These are phyloP conservation scores for Apiospora marii DNA, from an alignment of 2,329 filamentous ascomycete species.

Conservation along the genomic window DNA sequence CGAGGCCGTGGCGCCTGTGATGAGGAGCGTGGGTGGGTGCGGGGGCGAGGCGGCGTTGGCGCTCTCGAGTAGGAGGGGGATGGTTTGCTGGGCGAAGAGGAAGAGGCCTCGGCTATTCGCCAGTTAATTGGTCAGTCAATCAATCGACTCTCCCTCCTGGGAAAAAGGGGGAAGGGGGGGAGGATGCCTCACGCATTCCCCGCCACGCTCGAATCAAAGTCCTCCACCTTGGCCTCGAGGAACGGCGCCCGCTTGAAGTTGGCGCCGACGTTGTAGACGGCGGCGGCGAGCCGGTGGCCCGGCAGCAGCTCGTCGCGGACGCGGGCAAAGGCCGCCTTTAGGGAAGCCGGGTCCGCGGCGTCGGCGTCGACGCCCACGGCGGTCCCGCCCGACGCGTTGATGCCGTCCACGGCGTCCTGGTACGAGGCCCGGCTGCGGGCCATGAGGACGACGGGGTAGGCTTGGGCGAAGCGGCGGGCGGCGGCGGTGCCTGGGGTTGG, in stretches of 20 bases:
- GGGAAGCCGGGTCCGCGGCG: slow-evolving; percentile 54
- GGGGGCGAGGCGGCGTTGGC: slow-evolving; percentile 51
- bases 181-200: slow-evolving; percentile 56
- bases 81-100: slow-evolving; percentile 69
- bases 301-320: slow-evolving; percentile 65
- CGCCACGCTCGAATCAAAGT: slow-evolving; percentile 56
- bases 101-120: slow-evolving; percentile 66
- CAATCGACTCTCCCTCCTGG: not conserved
- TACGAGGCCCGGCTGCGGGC: slow-evolving; percentile 73
- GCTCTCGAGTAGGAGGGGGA: slow-evolving; percentile 71
- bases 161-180: not conserved
- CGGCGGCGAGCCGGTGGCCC: slow-evolving; percentile 64
- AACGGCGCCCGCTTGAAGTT: slow-evolving; percentile 63
- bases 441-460: slow-evolving; percentile 79
- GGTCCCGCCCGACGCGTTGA: slow-evolving; percentile 70
- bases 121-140: not conserved
- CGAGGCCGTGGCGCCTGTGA: slow-evolving; percentile 78
- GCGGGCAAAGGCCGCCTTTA: slow-evolving; percentile 64
- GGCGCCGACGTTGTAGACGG: slow-evolving; percentile 73
- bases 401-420: slow-evolving; percentile 71
- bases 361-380: slow-evolving; percentile 77
- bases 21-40: slow-evolving; percentile 72
- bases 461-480: slow-evolving; percentile 65
- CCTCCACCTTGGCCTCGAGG: slow-evolving; percentile 59
- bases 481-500: slow-evolving; percentile 50